Base-by-base conservation (phyloP, 371 early-diverging fungal species). In the Lichtheimia hyalospora region DNA sequence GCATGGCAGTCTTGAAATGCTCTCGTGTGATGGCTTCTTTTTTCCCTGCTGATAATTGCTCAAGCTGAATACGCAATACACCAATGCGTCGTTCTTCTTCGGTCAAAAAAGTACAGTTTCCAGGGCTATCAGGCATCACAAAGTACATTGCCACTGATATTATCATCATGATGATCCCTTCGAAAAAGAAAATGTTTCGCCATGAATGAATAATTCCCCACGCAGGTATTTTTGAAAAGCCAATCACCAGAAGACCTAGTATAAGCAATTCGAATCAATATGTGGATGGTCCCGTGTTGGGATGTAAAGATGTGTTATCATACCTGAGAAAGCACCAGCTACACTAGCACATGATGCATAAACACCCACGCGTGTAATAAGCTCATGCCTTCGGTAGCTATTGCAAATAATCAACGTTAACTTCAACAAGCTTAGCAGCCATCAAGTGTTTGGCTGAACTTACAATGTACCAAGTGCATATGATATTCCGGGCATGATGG, bases 121-220 rank as follows among this genome's bases (percentile, higher is more conserved):
- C 81, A 0, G 89, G 88, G 5, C 60, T 73, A 48, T 84, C 73
- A 1, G 91, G 87, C n/a, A 91, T 63, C 10, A 71, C 62, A n/a
- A 55, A 53, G 39, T 49, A 70, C 3, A 63, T 64, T 0, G 73
- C 59, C 13, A 61, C 21, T 2, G 67, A 64, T 21, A 68, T 13
- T 1, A 77, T 28, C 41, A 72, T 58, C 13, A 74, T 73, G 0
- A 70, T 49, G 1, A 68, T 21, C 1, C 76, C 76, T 54, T 80
- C 76, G 10, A 78, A 58, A 12, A 81, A 27, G 56, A 80, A 81
- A 52, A 81, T 69, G 61, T 82, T 79, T 39, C 74, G 73, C 83
- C 84, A 83, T 5, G 64, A 60, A 25, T 68, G 61, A 20, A 68
- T 63, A 5, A 68, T 63, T 14, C 64, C 68, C 68, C 68, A 68